Conservation (phyloP, 1,284 basidiomycete genomes). For the Prillingera fragicola region DNA sequence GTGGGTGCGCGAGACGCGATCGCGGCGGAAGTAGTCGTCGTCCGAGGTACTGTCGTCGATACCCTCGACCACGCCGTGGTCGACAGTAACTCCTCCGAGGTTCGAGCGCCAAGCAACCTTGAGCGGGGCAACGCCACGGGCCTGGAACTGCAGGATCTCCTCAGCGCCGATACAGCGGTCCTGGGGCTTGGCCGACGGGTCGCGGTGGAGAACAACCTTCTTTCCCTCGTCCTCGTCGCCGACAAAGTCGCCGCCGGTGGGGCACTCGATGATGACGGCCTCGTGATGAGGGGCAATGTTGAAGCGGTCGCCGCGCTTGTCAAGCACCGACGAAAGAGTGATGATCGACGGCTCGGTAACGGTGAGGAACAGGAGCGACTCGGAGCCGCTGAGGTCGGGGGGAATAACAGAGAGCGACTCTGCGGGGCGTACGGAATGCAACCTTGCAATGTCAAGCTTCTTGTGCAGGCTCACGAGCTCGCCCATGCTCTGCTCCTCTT, state of each 20-base stretch:
- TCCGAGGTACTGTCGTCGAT: slow-evolving; percentile 58
- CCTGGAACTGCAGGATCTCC: slow-evolving; percentile 60
- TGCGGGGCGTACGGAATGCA: slow-evolving; percentile 37
- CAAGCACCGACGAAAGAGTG: slow-evolving; percentile 65
- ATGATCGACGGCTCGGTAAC: slow-evolving; percentile 66
- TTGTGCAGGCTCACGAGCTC: slow-evolving; percentile 15
- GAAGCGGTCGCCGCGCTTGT: slow-evolving; percentile 61
- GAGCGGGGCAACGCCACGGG: slow-evolving; percentile 71
- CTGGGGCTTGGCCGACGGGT: slow-evolving; percentile 28
- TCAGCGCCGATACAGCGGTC: slow-evolving; percentile 67
- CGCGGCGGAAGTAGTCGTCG: slow-evolving; percentile 24
- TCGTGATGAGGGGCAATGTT: slow-evolving; percentile 59
- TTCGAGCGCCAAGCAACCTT: slow-evolving; percentile 67
- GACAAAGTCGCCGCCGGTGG: slow-evolving; percentile 53
- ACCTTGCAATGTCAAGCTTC: slow-evolving; percentile 48
- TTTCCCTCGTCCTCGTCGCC: slow-evolving; percentile 19
- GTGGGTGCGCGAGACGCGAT: slow-evolving; percentile 34
- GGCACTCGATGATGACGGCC: slow-evolving; percentile 74
- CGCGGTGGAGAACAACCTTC: slow-evolving; percentile 3
- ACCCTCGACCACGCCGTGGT: slow-evolving; percentile 67
- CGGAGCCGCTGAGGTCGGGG: slow-evolving; percentile 58
- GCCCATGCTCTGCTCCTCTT: slow-evolving; percentile 56
- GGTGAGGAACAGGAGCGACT: slow-evolving; percentile 66
- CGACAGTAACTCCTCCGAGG: slow-evolving; percentile 51
- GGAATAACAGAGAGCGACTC: slow-evolving; percentile 40